Evolutionary conservation across 768 basidiomycete genomes (phyloP), one percentile per base, ranked within the genome.

Genomic region (Tephrocybe rancida): DNA sequence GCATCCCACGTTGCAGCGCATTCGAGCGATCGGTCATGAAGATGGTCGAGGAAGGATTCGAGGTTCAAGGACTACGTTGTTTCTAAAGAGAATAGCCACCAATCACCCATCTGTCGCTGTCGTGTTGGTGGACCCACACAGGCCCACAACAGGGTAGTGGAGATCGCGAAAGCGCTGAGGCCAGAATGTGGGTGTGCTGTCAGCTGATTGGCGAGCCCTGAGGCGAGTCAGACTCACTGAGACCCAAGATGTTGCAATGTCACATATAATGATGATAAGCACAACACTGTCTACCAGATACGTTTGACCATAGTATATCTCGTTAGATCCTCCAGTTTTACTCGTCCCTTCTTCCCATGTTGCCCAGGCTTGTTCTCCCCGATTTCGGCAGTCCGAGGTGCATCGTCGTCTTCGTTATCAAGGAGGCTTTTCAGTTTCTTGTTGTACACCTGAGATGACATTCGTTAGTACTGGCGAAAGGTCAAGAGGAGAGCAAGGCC

Each of bases 261-360:
- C 18, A 7, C 18, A 7, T 6, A 19, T 19, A 19, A 38, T 9
- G 37, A 16, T 16, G 37, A 16, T 39, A 4, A 34, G 37, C 30
- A 11, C 13, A 3, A 9, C 16, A 29, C 24, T 4, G 35, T 37
- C 66, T 74, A 83, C 80, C 80, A 95, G 41, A 96, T 95, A 48
- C 92, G 79, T 66, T 96, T 96, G 42, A 96, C 89, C 95, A 98
- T 98, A 18, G 94, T 96, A 75, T 90, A 98, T 50, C 95, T 72
- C 29, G 92, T 96, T 44, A 98, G 79, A 64, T 96, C 92, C 67
- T 97, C 94, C 45, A 98, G 70, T 54, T 84, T 83, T 52, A 91
- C 79, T 42, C 85, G 75, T 52, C 81, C 86, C 64, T 77, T 83
- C 67, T 81, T 84, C 37, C 74, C 66, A 10, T 58, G 62, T 37